These are phyloP conservation scores for Aspergillus ostianus DNA, from an alignment of 495 filamentous ascomycete species.

Conservation along the genomic window DNA sequence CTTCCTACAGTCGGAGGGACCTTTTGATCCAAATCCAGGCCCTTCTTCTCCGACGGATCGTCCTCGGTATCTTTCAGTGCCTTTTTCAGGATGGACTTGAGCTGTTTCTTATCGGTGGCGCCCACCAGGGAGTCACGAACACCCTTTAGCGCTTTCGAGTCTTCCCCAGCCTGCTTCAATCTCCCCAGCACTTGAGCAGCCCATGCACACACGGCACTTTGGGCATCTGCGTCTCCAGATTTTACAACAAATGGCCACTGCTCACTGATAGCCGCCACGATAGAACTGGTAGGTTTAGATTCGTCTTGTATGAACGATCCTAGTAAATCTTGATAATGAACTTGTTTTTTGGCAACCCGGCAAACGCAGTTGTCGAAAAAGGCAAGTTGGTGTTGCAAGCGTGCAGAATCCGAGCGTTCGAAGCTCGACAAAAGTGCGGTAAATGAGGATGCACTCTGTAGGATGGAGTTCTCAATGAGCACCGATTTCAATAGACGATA, in stretches of 20 bases:
- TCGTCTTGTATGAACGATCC: constrained; percentile 36
- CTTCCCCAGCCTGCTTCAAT: constrained; percentile 46
- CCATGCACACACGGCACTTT: constrained; percentile 52
- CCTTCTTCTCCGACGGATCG: constrained; percentile 21
- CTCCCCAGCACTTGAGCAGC: constrained; percentile 47
- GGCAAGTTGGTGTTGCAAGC: constrained; percentile 34
- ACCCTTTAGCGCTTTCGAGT: constrained; percentile 35
- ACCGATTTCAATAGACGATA: constrained; percentile 32
- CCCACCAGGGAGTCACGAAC: constrained; percentile 41
- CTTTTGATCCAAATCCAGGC: constrained; percentile 18
- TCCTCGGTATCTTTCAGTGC: constrained; percentile 37
- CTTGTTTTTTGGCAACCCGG: constrained; percentile 64
- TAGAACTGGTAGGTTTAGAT: constrained; percentile 42
- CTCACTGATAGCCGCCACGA: constrained; percentile 66
- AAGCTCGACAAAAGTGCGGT: constrained; percentile 41
- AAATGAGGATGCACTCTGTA: constrained; percentile 35
- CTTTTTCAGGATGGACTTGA: constrained; percentile 40
- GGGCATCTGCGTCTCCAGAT: constrained; percentile 33
- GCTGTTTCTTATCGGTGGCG: constrained; percentile 37
- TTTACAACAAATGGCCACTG: constrained; percentile 72
- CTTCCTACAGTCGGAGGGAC: constrained; percentile 4
- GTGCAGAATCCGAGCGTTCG: constrained; percentile 37
- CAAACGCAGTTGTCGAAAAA: constrained; percentile 81
- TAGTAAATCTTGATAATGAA: constrained; percentile 67
- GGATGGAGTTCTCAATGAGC: constrained; percentile 36